Percentiles rank a stretch among this genome's conserved stretches.
These are phyloP conservation scores for Lojkania enalia DNA, from an alignment of 2,329 filamentous ascomycete genomes.

Conservation along the genomic window DNA sequence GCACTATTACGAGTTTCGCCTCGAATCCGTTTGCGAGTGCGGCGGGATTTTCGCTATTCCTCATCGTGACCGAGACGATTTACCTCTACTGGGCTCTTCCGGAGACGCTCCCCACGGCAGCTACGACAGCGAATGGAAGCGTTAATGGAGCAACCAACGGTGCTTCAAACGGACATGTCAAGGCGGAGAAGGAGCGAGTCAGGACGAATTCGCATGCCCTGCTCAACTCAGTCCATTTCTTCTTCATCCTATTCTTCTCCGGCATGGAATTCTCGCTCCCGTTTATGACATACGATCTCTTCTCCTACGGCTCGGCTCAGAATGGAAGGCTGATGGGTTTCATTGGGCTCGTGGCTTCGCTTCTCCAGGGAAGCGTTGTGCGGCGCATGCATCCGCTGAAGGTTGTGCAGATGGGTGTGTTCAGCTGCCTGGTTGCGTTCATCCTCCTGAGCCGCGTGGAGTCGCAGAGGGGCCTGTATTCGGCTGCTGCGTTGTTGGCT, in stretches of 20 bases:
- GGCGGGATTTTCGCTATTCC: constrained; percentile 79
- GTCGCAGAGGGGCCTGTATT: constrained; percentile 72
- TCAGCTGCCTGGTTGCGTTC: constrained; percentile 78
- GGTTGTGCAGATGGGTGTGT: constrained; percentile 77
- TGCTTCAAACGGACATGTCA: constrained; percentile 23
- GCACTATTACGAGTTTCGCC: constrained; percentile 73
- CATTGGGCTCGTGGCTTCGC: constrained; percentile 84
- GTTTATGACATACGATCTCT: constrained; percentile 96
- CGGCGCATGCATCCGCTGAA: constrained; percentile 79
- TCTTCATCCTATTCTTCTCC: constrained; percentile 94
- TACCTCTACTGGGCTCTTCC: constrained; percentile 86
- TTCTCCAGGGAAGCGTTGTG: constrained; percentile 93
- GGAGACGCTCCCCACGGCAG: constrained; percentile 72
- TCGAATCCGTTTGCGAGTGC: constrained; percentile 94
- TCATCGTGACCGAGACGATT: constrained; percentile 84
- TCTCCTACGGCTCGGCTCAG: constrained; percentile 75
- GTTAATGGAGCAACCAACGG: constrained; percentile 17
- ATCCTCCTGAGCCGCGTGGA: constrained; percentile 72
- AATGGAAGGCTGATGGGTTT: constrained; percentile 88
- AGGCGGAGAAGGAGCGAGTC: constrained; percentile 23
- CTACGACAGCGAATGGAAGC: constrained; percentile 12
- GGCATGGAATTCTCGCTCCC: constrained; percentile 97
- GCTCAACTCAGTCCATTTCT: constrained; percentile 83
- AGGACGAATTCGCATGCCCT: constrained; percentile 82
- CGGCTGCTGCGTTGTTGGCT: constrained; percentile 80